These are phyloP conservation scores for Yamadazyma sp. DNA, from an alignment of 805 yeast species.

Conservation along the genomic window DNA sequence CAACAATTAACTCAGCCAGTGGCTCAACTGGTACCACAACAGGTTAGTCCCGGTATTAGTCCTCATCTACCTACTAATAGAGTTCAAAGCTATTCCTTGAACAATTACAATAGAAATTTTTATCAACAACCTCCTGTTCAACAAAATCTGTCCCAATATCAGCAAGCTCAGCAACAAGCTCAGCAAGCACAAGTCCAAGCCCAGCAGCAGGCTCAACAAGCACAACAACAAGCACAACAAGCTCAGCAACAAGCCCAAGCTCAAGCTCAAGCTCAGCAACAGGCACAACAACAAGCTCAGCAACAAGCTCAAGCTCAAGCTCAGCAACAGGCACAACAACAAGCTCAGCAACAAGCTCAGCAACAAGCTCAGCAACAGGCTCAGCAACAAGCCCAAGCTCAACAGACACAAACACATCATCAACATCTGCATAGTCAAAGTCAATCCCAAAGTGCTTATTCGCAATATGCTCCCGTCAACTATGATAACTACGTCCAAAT, in stretches of 20 bases:
- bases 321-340: constrained; percentile 1
- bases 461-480: constrained; percentile 1
- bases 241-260: constrained; percentile 2
- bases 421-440: constrained; percentile 1
- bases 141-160: constrained; percentile 9
- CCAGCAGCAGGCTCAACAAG: constrained; percentile 1
- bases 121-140: constrained; percentile 8
- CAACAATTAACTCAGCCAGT: too few species aligned
- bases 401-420: constrained; percentile 6
- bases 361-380: constrained; percentile 14
- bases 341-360: constrained; percentile 10
- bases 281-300: constrained; percentile 10
- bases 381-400: constrained; percentile 10
- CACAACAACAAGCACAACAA: too few species aligned
- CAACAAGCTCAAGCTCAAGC: constrained; percentile 1
- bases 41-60: background rate
- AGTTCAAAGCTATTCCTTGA: too few species aligned
- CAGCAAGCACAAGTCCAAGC: constrained; percentile 4
- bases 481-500: constrained; percentile 10
- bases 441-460: constrained; percentile 2
- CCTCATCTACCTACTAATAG: too few species aligned
- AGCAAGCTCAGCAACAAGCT: constrained; percentile 7
- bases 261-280: constrained; percentile 2
- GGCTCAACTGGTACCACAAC: background rate
- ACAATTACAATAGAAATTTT: too few species aligned